phyloP scores from a whole-genome alignment of 768 basidiomycete genomes.

The Calocybe indica region DNA sequence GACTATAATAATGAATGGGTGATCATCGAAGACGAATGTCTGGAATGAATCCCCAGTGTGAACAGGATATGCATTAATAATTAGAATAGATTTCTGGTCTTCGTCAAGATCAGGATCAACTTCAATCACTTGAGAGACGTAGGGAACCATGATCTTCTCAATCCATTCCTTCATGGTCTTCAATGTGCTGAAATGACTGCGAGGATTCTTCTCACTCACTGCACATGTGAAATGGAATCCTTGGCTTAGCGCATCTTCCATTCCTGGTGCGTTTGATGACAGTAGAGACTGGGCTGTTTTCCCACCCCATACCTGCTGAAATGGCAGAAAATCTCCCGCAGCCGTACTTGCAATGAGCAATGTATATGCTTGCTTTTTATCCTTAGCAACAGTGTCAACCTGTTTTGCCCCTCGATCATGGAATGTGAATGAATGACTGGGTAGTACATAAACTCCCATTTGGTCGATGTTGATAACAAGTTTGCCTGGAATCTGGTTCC shows the following conservation, averaged over 20 bases:
- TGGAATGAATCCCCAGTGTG: constrained; percentile 18
- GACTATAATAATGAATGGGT: constrained; percentile 13
- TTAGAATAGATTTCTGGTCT: constrained; percentile 14
- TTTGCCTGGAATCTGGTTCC: not conserved
- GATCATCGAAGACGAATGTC: constrained; percentile 6
- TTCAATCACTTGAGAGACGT: constrained; percentile 7
- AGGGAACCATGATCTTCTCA: constrained; percentile 10
- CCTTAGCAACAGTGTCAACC: constrained; percentile 17
- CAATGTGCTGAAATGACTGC: constrained; percentile 19
- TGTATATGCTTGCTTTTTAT: constrained; percentile 25
- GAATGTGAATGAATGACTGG: constrained; percentile 12
- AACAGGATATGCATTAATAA: constrained; percentile 21
- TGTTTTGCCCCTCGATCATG: constrained; percentile 12
- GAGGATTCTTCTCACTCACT: constrained; percentile 11
- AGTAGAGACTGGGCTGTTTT: constrained; percentile 12
- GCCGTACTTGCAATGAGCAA: constrained; percentile 17
- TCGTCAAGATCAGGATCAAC: constrained; percentile 5
- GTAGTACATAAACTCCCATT: not conserved
- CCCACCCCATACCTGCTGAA: constrained; percentile 23
- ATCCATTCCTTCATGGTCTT: constrained; percentile 21
- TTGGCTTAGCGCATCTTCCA: constrained; percentile 1
- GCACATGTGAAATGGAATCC: constrained; percentile 16
- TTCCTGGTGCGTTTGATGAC: constrained; percentile 1
- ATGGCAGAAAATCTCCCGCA: constrained; percentile 20
- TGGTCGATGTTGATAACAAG: not conserved